Evolutionary conservation across 73 alveolate species (phyloP), one percentile per base, ranked within the genome.

Genomic region (Paramecium sonneborni): DNA sequence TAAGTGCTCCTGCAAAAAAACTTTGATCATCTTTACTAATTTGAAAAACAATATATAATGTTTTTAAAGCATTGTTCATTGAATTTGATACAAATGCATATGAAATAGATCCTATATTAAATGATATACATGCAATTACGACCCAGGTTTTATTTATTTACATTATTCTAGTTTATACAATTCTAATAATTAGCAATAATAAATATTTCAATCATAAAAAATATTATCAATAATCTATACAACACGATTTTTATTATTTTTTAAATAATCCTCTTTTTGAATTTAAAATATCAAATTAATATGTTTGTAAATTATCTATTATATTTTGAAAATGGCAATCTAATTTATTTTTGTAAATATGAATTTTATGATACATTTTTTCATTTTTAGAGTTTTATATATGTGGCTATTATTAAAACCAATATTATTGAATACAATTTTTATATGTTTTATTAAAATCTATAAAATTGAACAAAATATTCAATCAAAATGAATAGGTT

Each of bases 401-500:
- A n/a, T n/a, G n/a, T n/a, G n/a, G n/a, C n/a, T n/a, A n/a, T n/a
- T n/a, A n/a, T n/a, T n/a, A n/a, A n/a, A n/a, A n/a, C n/a, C n/a
- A n/a, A 46, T 46, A 12, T 12, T 46, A 46, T 18, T 14, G 15
- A 46, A 12, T 14, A 8, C 24, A 46, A 14, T 46, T n/a, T n/a
- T 46, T 3, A 46, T 2, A 2, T 12, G 23, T 46, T 12, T 12
- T 46, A 18, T 18, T 52, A 21, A 18, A 52, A 52, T 18, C 15
- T 52, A 0, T 52, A 52, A n/a, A 6, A 18, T 52, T 52, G 26
- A 52, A 52, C 30, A 52, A 5, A 52, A 26, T 6, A 62, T 3
- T 79, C 90, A 79, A 23, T 79, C 90, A 79, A 43, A 79, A 30
- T 79, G 18, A n/a, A 79, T 30, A n/a, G 90, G 90, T 14, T 79